Evolutionary conservation across 305 asterid species (phyloP), one percentile per base, ranked within the genome.

Genomic region (Rubia balearica): DNA sequence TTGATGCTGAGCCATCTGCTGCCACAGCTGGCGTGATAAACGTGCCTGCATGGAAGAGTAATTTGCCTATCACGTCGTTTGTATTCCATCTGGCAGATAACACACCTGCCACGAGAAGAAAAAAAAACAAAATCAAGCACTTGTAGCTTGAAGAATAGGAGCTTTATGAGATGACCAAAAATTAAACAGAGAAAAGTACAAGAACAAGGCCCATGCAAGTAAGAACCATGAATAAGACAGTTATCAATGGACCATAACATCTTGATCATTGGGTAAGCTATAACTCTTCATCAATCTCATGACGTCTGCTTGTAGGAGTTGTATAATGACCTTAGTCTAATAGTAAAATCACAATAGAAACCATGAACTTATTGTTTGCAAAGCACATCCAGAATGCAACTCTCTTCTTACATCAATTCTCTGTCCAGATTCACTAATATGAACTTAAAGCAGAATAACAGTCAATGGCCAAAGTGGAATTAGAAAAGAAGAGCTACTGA

Each of bases 21-120:
- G 70, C 96, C 96, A 80, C 98, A 92, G 68, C 77, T 75, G 19
- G 81, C 82, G 75, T 92, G 98, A 83, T 92, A 92, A 60, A 78
- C 77, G 68, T 90, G 98, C 76, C 88, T 92, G 87, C 98, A 92
- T 17, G 98, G 98, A 85, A 92, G 98, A 73, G 85, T 87, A 75
- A 90, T 82, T 76, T 81, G 89, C 77, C 78, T 76, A 36, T 89
- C 96, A 7, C 88, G 86, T 75, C 98, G 81, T 76, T 89, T 92
- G 75, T 92, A 92, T 81, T 90, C 98, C 98, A 92, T 88, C 83
- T 90, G 98, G 87, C 98, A 92, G 76, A 92, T 87, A 57, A 92
- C 98, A 76, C 98, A 92, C 89, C 98, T 91, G 66, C 64, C 69
- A 48, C 69, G 53, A 63, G 42, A 40, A 42, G 33, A 63, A 11